phyloP scores from a whole-genome alignment of 306 rosid species.

The Begonia peltatifolia region DNA sequence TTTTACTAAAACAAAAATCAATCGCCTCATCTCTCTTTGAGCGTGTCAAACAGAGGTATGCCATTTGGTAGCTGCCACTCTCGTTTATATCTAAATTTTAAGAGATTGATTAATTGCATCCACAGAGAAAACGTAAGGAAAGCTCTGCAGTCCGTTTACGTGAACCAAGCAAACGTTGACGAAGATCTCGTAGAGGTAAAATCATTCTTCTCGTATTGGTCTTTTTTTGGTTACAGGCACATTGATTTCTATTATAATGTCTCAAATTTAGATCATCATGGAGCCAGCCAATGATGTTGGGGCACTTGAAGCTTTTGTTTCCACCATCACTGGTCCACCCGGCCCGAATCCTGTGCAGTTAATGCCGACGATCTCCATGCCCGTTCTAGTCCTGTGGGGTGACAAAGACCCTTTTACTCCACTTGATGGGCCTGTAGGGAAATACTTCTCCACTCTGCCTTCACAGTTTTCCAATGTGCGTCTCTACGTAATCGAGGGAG shows the following conservation, averaged over 20 bases:
- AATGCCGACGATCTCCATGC: constrained; percentile 52
- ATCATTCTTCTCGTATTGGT: not conserved
- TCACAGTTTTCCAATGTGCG: constrained; percentile 35
- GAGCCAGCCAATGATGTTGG: constrained; percentile 64
- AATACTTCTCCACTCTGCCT: constrained; percentile 54
- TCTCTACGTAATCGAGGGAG: constrained; percentile 57
- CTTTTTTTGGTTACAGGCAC: not conserved
- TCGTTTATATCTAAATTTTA: not conserved
- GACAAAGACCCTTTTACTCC: constrained; percentile 88
- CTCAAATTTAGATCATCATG: constrained; percentile 46
- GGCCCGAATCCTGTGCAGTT: constrained; percentile 73
- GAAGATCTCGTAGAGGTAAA: constrained; percentile 75
- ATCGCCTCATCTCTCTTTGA: constrained; percentile 68
- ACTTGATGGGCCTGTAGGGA: constrained; percentile 88
- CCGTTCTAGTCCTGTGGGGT: constrained; percentile 81
- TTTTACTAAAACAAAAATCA: constrained; percentile 49
- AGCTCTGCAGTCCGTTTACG: constrained; percentile 56
- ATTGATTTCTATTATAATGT: not conserved
- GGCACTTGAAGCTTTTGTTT: constrained; percentile 77
- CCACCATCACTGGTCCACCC: constrained; percentile 81
- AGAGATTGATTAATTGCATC: constrained; percentile 1
- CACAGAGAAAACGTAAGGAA: constrained; percentile 67
- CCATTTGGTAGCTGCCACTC: not conserved
- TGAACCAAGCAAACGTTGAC: constrained; percentile 68
- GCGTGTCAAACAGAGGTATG: constrained; percentile 67